Evolutionary conservation across 2,329 filamentous ascomycete genomes (phyloP), one percentile per base, ranked within the genome.

Genomic region (Beauveria bassiana): DNA sequence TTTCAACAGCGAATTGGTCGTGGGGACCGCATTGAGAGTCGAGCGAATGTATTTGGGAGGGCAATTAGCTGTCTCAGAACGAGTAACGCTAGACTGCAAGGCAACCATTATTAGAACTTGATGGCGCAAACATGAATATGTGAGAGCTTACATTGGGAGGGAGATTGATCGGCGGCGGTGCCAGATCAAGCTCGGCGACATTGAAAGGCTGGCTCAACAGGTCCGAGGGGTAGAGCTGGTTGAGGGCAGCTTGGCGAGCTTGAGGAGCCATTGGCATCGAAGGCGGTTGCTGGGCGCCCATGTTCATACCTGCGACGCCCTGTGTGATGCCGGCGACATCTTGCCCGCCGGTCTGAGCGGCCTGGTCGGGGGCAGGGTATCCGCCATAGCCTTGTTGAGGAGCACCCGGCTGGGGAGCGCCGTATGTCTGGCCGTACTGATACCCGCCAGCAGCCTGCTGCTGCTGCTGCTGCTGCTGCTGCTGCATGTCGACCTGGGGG

Each of bases 41-140:
- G 95, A 98, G 68, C 95, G 90, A 66, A 98, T 88, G 73, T 96
- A 99, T 80, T 96, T 96, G 26, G 93, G 85, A 60, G 91, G 86
- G 78, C 93, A 96, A 77, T 98, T 99, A 64, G 95, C 88, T 72
- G 90, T 82, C 51, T 91, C 90, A 50, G 95, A 98, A 62, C 92
- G 90, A 24, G 93, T 98, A 61, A 96, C 90, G 72, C 90, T 95
- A 58, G 90, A 86, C 91, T 96, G 66, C 61, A 62, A 60, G 47
- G 66, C 65, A 22, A 26, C 16, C 31, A 59, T 66, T 51, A 71
- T 84, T 68, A 84, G 79, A 65, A 72, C 2, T 45, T 59, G 38
- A 38, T 24, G 60, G 4, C 38, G 10, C 7, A 22, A 31, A 9
- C 45, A 45, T 24, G 18, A n/a, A 9, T 2, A 20, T 9, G 18